Conservation (phyloP, 768 basidiomycete species). For the Boletellus ananas region DNA sequence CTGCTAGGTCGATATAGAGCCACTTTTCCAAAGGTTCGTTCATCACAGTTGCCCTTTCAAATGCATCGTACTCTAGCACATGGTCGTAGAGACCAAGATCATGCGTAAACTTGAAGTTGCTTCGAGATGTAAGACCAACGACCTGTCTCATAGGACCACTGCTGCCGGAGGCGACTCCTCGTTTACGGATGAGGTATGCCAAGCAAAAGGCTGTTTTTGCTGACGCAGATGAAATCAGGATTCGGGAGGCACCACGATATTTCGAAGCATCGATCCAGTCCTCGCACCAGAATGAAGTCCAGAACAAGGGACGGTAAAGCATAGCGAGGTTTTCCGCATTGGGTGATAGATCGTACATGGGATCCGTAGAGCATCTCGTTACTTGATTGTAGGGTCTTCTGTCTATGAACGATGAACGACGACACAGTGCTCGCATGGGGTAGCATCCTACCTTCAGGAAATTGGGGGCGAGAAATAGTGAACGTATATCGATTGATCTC, state of each 20-base stretch:
- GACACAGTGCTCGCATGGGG: not conserved
- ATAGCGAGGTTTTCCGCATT: slow-evolving; percentile 58
- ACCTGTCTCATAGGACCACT: slow-evolving; percentile 31
- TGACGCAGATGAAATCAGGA: slow-evolving; percentile 68
- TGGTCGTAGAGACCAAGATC: slow-evolving; percentile 54
- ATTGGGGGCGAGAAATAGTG: slow-evolving; percentile 56
- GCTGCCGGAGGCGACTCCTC: slow-evolving; percentile 20
- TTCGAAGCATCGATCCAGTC: slow-evolving; percentile 56
- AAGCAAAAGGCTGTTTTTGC: slow-evolving; percentile 71
- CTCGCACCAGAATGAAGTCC: slow-evolving; percentile 75
- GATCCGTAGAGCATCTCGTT: slow-evolving; percentile 53
- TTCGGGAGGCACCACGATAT: slow-evolving; percentile 45
- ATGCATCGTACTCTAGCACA: slow-evolving; percentile 51
- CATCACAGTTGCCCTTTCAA: slow-evolving; percentile 32
- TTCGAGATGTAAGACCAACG: slow-evolving; percentile 57
- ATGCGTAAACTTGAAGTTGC: slow-evolving; percentile 54
- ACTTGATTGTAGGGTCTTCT: slow-evolving; percentile 68
- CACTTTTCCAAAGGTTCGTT: slow-evolving; percentile 36
- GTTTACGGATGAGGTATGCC: slow-evolving; percentile 55
- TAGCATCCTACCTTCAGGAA: slow-evolving; percentile 47
- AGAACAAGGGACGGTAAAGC: slow-evolving; percentile 71
- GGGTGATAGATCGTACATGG: slow-evolving; percentile 47
- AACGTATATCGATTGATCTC: slow-evolving; percentile 53
- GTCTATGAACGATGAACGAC: slow-evolving; percentile 36
- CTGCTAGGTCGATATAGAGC: slow-evolving; percentile 65